Evolutionary conservation across 2,329 filamentous ascomycete genomes (phyloP).

Genomic region (Coleophoma cylindrospora): DNA sequence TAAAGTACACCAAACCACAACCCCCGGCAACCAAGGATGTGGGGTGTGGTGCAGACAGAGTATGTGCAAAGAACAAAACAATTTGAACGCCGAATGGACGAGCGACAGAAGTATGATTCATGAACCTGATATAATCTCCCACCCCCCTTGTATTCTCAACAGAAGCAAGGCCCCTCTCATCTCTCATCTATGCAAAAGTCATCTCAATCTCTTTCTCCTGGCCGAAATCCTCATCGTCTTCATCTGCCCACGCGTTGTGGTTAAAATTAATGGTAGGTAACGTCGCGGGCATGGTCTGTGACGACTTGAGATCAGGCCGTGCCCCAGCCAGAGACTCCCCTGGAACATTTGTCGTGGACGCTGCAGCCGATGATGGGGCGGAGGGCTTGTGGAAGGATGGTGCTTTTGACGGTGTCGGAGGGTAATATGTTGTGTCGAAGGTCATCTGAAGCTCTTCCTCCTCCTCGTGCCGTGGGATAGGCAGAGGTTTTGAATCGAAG

Average conservation of each 20-base stretch:
- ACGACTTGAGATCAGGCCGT: slow-evolving; percentile 36
- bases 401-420: slow-evolving; percentile 13
- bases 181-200: slow-evolving; percentile 56
- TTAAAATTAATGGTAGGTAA: slow-evolving; percentile 25
- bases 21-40: not conserved
- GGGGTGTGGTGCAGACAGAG: not conserved
- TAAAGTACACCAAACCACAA: not conserved
- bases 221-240: slow-evolving; percentile 64
- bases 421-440: slow-evolving; percentile 56
- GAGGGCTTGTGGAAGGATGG: slow-evolving; percentile 9
- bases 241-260: slow-evolving; percentile 67
- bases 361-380: slow-evolving; percentile 4
- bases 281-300: slow-evolving; percentile 46
- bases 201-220: slow-evolving; percentile 72
- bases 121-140: not conserved
- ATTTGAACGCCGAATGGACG: not conserved
- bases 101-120: not conserved
- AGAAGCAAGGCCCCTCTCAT: not conserved
- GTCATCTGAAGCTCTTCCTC: slow-evolving; percentile 62
- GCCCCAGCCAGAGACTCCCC: slow-evolving; percentile 9
- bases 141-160: not conserved
- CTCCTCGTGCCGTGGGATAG: slow-evolving; percentile 9
- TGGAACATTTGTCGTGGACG: slow-evolving; percentile 7
- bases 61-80: not conserved
- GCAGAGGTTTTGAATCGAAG: slow-evolving; percentile 2